phyloP scores from a whole-genome alignment of 2,329 filamentous ascomycete species.

The Phaeophleospora eucalypticola region DNA sequence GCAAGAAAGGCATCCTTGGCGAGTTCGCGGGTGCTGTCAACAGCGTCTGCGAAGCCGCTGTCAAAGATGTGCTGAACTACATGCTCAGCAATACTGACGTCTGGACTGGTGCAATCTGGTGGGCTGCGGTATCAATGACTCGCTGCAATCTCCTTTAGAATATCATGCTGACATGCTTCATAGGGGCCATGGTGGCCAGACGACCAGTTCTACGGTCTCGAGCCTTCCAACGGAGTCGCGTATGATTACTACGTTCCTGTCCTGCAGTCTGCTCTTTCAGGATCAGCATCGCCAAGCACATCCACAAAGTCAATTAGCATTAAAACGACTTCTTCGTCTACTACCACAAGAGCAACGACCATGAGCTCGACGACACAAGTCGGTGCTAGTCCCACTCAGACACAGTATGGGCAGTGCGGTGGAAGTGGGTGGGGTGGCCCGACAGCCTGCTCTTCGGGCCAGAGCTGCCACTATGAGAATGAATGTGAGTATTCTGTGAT shows the following conservation, averaged over 20 bases:
- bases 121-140: slow-evolving; percentile 49
- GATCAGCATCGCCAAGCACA: too few species aligned
- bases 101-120: slow-evolving; percentile 53
- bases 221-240: background rate
- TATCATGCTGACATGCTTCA: background rate
- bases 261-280: too few species aligned
- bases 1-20: slow-evolving; percentile 52
- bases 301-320: too few species aligned
- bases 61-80: slow-evolving; percentile 49
- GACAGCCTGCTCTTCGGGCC: too few species aligned
- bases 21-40: slow-evolving; percentile 55
- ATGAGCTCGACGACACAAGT: too few species aligned
- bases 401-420: too few species aligned
- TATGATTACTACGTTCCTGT: background rate
- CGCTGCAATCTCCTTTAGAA: background rate
- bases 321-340: too few species aligned
- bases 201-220: background rate
- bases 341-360: too few species aligned
- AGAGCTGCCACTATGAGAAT: too few species aligned
- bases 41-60: slow-evolving; percentile 45
- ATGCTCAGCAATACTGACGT: slow-evolving; percentile 49
- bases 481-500: too few species aligned
- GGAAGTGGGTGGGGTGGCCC: too few species aligned
- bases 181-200: background rate
- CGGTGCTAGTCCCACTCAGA: too few species aligned